Percentiles rank a stretch among this genome's conserved stretches.
Evolutionary conservation across 192 early-diverging fungal genomes (phyloP).

Genomic region (Podila minutissima): DNA sequence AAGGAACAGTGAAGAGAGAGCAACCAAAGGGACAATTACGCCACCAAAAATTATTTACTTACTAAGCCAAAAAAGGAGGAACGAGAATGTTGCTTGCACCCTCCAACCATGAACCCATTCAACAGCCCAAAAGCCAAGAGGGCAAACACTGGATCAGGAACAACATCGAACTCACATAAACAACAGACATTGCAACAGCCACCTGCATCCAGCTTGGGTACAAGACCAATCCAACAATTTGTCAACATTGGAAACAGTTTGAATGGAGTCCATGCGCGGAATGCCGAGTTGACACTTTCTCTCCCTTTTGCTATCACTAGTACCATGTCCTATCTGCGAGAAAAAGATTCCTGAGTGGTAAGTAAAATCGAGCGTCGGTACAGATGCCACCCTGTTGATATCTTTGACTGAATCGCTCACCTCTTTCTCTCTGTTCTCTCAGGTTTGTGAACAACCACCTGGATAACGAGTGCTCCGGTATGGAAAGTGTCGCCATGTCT

Average conservation of each 20-base stretch:
- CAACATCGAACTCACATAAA: background rate
- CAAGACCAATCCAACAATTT: background rate
- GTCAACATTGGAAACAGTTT: background rate
- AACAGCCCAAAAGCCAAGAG: slow-evolving; percentile 16
- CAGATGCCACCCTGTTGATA: background rate
- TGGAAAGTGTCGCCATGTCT: slow-evolving; percentile 23
- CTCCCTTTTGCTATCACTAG: slow-evolving; percentile 13
- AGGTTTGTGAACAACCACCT: slow-evolving; percentile 63
- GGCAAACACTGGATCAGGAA: background rate
- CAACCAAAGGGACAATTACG: too few relatives aligned
- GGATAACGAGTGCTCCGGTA: slow-evolving; percentile 53
- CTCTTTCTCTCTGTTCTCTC: background rate
- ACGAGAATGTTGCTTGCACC: background rate
- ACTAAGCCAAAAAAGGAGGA: background rate
- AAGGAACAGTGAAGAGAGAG: too few relatives aligned
- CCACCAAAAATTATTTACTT: too few relatives aligned
- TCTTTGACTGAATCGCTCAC: background rate
- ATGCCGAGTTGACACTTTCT: background rate
- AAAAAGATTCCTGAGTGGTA: slow-evolving; percentile 48
- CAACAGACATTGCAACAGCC: background rate
- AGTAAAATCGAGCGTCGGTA: background rate
- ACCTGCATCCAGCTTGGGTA: slow-evolving; percentile 1
- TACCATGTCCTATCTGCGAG: slow-evolving; percentile 62
- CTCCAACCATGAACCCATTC: slow-evolving; percentile 13
- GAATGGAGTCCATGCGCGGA: too few relatives aligned